Evolutionary conservation across 352 stramenopile genomes (phyloP), one percentile per base, ranked within the genome.

Genomic region (Globisporangium middletonii): DNA sequence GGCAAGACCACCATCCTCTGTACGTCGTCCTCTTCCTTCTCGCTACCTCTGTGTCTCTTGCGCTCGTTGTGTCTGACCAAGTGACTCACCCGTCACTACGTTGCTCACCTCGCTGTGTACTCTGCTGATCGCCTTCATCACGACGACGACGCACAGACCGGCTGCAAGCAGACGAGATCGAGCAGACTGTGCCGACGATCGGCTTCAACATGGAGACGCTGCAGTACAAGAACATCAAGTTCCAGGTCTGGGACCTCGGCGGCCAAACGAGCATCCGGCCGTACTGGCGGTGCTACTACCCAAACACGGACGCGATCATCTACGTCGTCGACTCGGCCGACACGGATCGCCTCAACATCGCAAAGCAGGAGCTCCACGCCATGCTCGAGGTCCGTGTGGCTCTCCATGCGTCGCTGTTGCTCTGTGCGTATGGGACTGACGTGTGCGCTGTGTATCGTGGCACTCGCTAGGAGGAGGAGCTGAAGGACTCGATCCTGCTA

Each of bases 1-100:
- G 98, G 98, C 47, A 99, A 99, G 77, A 99, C 98, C 7, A 99
- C 98, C 8, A 99, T 99, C 64, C 81, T 99, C 42, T 99, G 83
- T 94, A 86, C 65, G 81, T 89, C 19, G 42, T 16, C 30, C 30
- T 12, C 33, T 9, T 9, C 33, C 33, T 19, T 41, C 37, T 68
- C 23, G 23, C 23, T 23, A 23, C 23, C 37, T 41, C 9, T 38
- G 35, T 6, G 9, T 1, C 30, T 23, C 23, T 23, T 23, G 23
- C 23, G 23, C 23, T 23, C 23, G 23, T 23, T 23, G 23, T 23
- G 23, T 28, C 4, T 37, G 8, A 26, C 1, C 15, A 23, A 46
- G 41, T 19, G 41, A 4, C 13, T 19, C 41, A 46, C 16, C 4
- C 3, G 13, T 15, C 41, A 8, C 6, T 13, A 46, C 41, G 41